Evolutionary conservation across 1,284 basidiomycete genomes (phyloP).

Genomic region (Ceratobasidium sp.): DNA sequence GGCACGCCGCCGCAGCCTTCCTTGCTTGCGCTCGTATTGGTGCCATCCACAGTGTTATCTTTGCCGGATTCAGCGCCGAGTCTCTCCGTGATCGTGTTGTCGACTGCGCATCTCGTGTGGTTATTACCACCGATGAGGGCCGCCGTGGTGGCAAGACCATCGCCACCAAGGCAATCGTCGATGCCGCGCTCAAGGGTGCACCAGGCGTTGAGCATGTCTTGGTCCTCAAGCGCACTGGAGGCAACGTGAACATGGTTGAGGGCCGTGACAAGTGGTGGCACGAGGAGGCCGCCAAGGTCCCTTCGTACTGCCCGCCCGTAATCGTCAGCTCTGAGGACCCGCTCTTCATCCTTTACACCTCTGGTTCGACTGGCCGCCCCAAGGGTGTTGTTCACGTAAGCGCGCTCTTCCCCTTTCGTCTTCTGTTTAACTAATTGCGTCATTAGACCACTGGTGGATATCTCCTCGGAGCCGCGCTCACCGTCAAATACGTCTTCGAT

Average conservation of each 20-base stretch:
- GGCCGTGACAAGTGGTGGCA: conserved; percentile 98
- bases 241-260: conserved; percentile 80
- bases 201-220: conserved; percentile 90
- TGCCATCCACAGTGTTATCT: conserved; percentile 98
- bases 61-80: conserved; percentile 98
- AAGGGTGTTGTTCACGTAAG: conserved; percentile 92
- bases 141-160: conserved; percentile 93
- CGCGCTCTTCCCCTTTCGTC: not conserved
- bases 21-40: conserved; percentile 97
- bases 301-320: conserved; percentile 90
- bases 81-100: conserved; percentile 92
- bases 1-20: conserved; percentile 95
- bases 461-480: conserved; percentile 87
- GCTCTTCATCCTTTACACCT: conserved; percentile 97
- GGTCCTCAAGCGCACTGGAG: conserved; percentile 90
- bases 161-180: conserved; percentile 95
- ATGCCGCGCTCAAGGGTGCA: conserved; percentile 88
- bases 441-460: conserved; percentile 59
- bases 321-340: conserved; percentile 92
- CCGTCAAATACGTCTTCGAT: conserved; percentile 98
- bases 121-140: conserved; percentile 97
- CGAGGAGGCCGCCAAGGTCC: conserved; percentile 85
- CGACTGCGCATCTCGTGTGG: conserved; percentile 89
- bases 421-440: conserved; percentile 37
- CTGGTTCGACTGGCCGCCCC: conserved; percentile 95